phyloP scores from a whole-genome alignment of 345 rosid species.

The Populus deltoides region DNA sequence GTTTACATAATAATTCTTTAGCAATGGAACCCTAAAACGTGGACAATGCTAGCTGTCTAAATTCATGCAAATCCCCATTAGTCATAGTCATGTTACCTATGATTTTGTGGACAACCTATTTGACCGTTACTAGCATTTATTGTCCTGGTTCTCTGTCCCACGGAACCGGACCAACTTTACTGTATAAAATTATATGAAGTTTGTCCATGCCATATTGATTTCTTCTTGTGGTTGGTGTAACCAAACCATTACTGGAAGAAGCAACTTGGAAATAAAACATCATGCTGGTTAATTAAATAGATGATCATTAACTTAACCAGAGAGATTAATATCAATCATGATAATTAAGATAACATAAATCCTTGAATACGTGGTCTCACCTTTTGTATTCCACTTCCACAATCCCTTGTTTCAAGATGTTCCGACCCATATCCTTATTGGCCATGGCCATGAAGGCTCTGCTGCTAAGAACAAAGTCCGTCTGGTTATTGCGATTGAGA shows the following conservation, averaged over 20 bases:
- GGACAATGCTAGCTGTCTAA: background rate
- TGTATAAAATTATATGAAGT: background rate
- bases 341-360: background rate
- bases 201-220: background rate
- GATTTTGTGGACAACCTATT: background rate
- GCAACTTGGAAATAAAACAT: background rate
- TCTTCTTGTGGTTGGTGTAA: background rate
- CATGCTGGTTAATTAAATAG: background rate
- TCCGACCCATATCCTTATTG: conserved; percentile 41
- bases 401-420: conserved; percentile 53
- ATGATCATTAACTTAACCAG: background rate
- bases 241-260: conserved; percentile 3
- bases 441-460: conserved; percentile 86
- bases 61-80: background rate
- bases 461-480: conserved; percentile 79
- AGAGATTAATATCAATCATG: background rate
- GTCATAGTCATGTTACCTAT: background rate
- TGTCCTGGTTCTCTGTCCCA: conserved; percentile 6
- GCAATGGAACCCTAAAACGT: background rate
- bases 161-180: background rate
- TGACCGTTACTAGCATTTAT: conserved; percentile 37
- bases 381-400: conserved; percentile 79
- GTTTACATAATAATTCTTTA: background rate
- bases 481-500: conserved; percentile 54
- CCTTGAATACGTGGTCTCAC: conserved; percentile 16